Conservation (phyloP, 495 filamentous ascomycete genomes). For the Ramalina intermedia region DNA sequence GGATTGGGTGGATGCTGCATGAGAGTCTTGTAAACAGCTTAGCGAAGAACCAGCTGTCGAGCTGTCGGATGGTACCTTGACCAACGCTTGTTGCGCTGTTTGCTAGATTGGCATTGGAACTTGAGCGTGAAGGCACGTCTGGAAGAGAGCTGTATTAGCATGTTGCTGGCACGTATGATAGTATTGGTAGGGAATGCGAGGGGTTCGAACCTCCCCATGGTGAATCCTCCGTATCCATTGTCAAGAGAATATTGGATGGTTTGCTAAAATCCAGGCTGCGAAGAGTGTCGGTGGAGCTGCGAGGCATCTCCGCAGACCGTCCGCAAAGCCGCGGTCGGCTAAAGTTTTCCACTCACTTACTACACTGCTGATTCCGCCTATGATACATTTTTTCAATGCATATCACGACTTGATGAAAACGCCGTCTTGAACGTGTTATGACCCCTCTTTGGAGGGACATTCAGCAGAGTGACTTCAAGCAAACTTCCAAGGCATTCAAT, state of each 20-base stretch:
- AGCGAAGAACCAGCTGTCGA: slow-evolving; percentile 3
- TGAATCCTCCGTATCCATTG: slow-evolving; percentile 47
- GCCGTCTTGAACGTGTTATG: too few species aligned
- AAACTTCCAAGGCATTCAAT: too few species aligned
- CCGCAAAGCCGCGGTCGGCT: neutral
- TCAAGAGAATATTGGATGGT: slow-evolving; percentile 9
- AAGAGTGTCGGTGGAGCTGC: slow-evolving; percentile 6
- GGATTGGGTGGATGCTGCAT: slow-evolving; percentile 18
- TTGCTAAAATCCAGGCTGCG: slow-evolving; percentile 9
- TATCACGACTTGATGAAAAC: too few species aligned
- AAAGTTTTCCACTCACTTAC: neutral
- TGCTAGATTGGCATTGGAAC: slow-evolving; percentile 18
- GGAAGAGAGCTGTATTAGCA: slow-evolving; percentile 13
- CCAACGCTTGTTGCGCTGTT: slow-evolving; percentile 19
- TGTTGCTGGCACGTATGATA: neutral
- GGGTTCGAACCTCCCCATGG: slow-evolving; percentile 53
- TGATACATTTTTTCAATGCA: neutral
- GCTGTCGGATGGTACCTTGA: slow-evolving; percentile 17
- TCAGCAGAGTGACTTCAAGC: too few species aligned
- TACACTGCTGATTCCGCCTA: neutral
- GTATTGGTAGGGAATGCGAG: neutral
- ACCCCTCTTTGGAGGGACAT: too few species aligned
- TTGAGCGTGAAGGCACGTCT: slow-evolving; percentile 46
- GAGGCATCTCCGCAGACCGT: neutral
- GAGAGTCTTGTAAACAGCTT: slow-evolving; percentile 14